Evolutionary conservation across 768 basidiomycete species (phyloP).

Genomic region (Chiua virens): DNA sequence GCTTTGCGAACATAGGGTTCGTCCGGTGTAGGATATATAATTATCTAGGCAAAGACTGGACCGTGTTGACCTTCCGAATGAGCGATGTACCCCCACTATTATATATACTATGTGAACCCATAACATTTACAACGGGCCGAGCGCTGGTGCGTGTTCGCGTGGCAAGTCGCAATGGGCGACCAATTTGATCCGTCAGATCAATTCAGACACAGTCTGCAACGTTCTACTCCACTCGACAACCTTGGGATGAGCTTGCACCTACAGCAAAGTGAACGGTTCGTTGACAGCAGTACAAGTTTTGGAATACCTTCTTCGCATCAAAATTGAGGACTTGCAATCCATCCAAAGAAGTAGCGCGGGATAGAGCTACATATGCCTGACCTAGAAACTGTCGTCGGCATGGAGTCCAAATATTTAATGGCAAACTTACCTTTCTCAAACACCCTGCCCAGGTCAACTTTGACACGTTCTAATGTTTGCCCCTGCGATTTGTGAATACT

Average conservation of each 20-base stretch:
- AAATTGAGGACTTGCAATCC: conserved; percentile 87
- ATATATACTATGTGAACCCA: too few relatives aligned
- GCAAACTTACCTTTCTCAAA: conserved; percentile 80
- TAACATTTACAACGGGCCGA: too few relatives aligned
- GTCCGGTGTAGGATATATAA: too few relatives aligned
- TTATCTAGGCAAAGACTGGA: too few relatives aligned
- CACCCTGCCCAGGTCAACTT: conserved; percentile 88
- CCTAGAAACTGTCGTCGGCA: conserved; percentile 41
- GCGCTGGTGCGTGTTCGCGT: too few relatives aligned
- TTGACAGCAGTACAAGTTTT: background rate
- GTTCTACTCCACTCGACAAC: conserved; percentile 74
- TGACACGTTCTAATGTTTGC: conserved; percentile 92
- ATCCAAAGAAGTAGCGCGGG: conserved; percentile 82
- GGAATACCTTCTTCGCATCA: conserved; percentile 63
- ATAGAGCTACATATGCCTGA: conserved; percentile 89
- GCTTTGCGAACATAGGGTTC: too few relatives aligned
- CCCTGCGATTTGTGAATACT: conserved; percentile 98
- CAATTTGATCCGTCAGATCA: too few relatives aligned
- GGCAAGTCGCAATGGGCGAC: too few relatives aligned
- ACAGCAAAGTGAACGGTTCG: conserved; percentile 3
- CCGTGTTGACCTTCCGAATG: too few relatives aligned
- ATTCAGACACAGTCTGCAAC: conserved; percentile 46
- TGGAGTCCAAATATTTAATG: background rate
- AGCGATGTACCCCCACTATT: too few relatives aligned
- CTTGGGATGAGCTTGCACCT: conserved; percentile 74